Evolutionary conservation across 495 filamentous ascomycete species (phyloP).

Genomic region (Neurospora cerealis): DNA sequence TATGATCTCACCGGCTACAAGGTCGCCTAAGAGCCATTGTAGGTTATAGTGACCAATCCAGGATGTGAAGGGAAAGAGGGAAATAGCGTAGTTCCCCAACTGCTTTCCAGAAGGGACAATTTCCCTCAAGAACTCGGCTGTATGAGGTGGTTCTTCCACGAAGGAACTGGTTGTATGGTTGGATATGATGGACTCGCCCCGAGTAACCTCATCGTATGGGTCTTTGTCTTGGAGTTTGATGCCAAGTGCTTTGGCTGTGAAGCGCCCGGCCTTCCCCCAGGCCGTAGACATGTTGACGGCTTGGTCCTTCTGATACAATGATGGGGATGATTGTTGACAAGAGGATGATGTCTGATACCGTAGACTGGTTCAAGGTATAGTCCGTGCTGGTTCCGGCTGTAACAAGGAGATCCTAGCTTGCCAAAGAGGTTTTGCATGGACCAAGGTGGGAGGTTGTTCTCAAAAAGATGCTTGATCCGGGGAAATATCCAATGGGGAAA

Average conservation of each 20-base stretch:
- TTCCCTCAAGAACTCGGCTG: slow-evolving; percentile 58
- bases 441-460: background rate
- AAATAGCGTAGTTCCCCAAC: slow-evolving; percentile 47
- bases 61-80: slow-evolving; percentile 73
- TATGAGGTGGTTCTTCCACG: slow-evolving; percentile 71
- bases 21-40: slow-evolving; percentile 79
- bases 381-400: background rate
- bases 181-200: slow-evolving; percentile 74
- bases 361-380: background rate
- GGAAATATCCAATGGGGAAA: background rate
- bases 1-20: slow-evolving; percentile 66
- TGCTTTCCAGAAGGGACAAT: slow-evolving; percentile 47
- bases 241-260: slow-evolving; percentile 68
- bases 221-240: slow-evolving; percentile 71
- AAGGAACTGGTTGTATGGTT: slow-evolving; percentile 68
- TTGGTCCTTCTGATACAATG: background rate
- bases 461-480: background rate
- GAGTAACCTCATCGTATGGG: slow-evolving; percentile 46
- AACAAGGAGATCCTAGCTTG: background rate
- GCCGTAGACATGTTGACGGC: background rate
- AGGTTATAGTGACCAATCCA: slow-evolving; percentile 88
- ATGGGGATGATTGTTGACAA: background rate
- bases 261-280: slow-evolving; percentile 49
- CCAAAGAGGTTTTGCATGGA: background rate
- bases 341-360: background rate